A percentile compares a stretch with the other conserved stretches of the same genome.
Conservation (phyloP, 2,329 filamentous ascomycete species). For the Ceratocystis variospora region DNA sequence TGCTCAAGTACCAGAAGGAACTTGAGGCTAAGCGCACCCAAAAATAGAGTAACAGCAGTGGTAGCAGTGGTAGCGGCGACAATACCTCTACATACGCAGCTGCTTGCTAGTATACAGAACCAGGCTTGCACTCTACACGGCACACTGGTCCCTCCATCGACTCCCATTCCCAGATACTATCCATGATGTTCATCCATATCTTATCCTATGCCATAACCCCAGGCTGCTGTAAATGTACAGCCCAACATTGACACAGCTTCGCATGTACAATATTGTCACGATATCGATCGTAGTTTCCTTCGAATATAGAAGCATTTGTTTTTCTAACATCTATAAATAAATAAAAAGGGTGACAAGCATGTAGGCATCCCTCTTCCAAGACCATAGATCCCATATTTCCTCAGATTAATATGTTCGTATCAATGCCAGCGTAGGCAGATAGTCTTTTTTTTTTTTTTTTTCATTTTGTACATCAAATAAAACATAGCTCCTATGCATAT, state of each 20-base stretch:
- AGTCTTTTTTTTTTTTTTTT: neutral
- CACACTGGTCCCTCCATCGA: no score
- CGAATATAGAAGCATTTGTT: slow-evolving; percentile 4
- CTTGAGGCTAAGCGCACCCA: slow-evolving; percentile 39
- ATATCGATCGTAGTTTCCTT: slow-evolving; percentile 12
- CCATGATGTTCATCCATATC: no score
- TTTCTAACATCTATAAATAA: neutral
- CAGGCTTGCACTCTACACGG: no score
- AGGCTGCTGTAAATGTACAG: neutral
- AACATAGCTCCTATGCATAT: neutral
- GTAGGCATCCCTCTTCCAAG: neutral
- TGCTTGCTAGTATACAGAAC: no score
- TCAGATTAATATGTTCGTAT: neutral
- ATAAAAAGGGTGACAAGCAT: neutral
- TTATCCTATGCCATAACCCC: slow-evolving; percentile 3
- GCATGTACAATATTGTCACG: slow-evolving; percentile 19
- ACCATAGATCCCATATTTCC: neutral
- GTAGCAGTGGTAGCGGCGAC: no score
- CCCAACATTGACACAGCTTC: neutral
- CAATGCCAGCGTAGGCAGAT: neutral
- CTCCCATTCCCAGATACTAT: no score
- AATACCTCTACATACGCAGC: no score
- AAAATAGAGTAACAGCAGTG: slow-evolving; percentile 8
- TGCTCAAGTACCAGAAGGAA: slow-evolving; percentile 46
- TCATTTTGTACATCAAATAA: neutral